Evolutionary conservation across 140 eudicot species (phyloP), one percentile per base, ranked within the genome.

Genomic region (Bidens hawaiensis): DNA sequence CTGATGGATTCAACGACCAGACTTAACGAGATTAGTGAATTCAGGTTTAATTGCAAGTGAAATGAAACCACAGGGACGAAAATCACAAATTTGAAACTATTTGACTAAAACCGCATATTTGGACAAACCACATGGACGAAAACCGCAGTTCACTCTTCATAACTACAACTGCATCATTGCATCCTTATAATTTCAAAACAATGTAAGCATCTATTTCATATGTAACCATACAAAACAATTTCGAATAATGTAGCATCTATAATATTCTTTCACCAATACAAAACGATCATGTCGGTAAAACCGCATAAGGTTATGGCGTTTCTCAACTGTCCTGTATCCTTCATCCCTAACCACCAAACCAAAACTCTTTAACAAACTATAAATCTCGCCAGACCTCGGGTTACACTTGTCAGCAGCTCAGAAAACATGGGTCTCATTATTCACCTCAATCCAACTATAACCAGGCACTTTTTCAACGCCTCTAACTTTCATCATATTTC

Each of bases 361-460:
- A 59, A 82, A 81, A 60, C 31, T 61, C 34, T 75, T 67, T 48
- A 88, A 74, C 45, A 82, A 9, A 30, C 31, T 17, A 70, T 84
- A 82, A 12, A 88, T 77, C 65, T 82, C 76, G 69, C 48, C 64
- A 15, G 83, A 51, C 65, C 60, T 48, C 25, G 76, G 75, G 55
- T 85, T 85, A 66, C 69, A 55, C 13, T 71, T 73, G 47, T 88
- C 96, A 9, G 71, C 80, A 61, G 96, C 90, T 33, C 64, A 83
- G 78, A 88, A 88, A 74, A 78, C 74, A 69, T 80, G 77, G 10
- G 79, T 71, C 12, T 54, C 34, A n/a, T 38, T 80, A 26, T 76
- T 74, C 67, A 88, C 81, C 57, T 88, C 96, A 49, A 88, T 78
- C 96, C 96, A 88, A 62, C 96, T 88, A 55, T 70, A 85, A 34